Base-by-base conservation (phyloP, 106 monocot species). In the Dendrobium catenatum region DNA sequence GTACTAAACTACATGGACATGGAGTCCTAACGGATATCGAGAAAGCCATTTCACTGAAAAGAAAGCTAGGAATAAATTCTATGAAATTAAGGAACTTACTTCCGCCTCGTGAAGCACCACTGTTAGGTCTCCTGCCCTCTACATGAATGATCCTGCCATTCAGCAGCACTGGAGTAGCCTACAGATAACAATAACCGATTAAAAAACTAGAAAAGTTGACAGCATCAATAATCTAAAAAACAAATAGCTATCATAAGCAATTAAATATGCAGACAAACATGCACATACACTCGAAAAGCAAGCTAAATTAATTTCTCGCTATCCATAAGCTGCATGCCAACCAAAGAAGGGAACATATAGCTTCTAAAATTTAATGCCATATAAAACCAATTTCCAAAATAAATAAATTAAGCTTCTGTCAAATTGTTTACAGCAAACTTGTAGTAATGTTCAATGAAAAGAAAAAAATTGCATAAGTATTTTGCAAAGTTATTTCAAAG, bases 101-200 rank as follows among this genome's bases (percentile, higher is more conserved):
- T 84, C 89, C 87, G n/a, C 85, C 88, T 33, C 87, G 72, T 70
- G 80, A 83, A n/a, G 74, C 2, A 44, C 84, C 84, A n/a, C 83
- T 83, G 72, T 89, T 87, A 73, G 89, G 88, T 86, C 87, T 89
- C 59, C 86, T 84, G 56, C 77, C 89, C 68, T 92, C 92, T 17
- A 92, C 86, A 86, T 88, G 72, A 68, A 92, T 80, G 47, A 61
- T 80, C 37, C 79, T 78, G 17, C 92, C 92, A 82, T 89, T 89
- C 49, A 92, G 15, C 61, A 82, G 48, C 41, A 92, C 55, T 3
- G 92, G 89, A 80, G 92, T 86, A 73, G 89, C 92, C 92, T 92
- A 76, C 31, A 43, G 19, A 43, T 9, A 79, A 37, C 72, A 54
- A 77, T 16, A 18, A 81, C 19, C 48, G 4, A 43, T 68, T 42